Evolutionary conservation across 2,329 filamentous ascomycete genomes (phyloP).

Genomic region (Mycosphaerelloides madeirae): DNA sequence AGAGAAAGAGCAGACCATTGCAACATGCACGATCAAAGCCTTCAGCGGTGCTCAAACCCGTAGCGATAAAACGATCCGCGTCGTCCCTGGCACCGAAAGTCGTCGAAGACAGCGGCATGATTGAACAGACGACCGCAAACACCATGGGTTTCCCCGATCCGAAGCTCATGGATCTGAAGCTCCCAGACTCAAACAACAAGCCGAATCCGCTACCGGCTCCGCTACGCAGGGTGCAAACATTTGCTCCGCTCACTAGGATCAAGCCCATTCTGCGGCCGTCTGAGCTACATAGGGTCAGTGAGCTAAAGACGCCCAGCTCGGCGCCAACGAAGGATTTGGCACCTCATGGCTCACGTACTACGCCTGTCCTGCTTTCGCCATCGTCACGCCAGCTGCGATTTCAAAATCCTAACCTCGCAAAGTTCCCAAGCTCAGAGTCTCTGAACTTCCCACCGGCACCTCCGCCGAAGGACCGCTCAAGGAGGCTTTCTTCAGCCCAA

Average conservation of each 20-base stretch:
- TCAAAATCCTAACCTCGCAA: too few species aligned
- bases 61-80: slow-evolving; percentile 13
- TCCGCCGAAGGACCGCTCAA: too few species aligned
- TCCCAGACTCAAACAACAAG: slow-evolving; percentile 7
- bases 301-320: background rate
- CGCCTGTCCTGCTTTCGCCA: too few species aligned
- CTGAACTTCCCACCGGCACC: too few species aligned
- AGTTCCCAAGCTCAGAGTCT: too few species aligned
- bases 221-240: slow-evolving; percentile 11
- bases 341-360: too few species aligned
- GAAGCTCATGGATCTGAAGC: slow-evolving; percentile 8
- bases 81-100: slow-evolving; percentile 28
- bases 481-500: too few species aligned
- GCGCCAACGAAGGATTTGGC: too few species aligned
- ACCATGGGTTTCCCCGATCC: too few species aligned
- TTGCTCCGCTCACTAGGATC: background rate
- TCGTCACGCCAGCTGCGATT: too few species aligned
- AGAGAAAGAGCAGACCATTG: slow-evolving; percentile 26
- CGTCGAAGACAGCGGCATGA: slow-evolving; percentile 23
- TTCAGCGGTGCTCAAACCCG: background rate
- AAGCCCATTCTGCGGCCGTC: too few species aligned
- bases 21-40: slow-evolving; percentile 22
- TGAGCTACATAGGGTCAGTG: too few species aligned
- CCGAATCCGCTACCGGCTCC: slow-evolving; percentile 8
- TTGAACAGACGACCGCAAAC: slow-evolving; percentile 10